phyloP scores from a whole-genome alignment of 306 rosid genomes.

The Cucurbita ficifolia region DNA sequence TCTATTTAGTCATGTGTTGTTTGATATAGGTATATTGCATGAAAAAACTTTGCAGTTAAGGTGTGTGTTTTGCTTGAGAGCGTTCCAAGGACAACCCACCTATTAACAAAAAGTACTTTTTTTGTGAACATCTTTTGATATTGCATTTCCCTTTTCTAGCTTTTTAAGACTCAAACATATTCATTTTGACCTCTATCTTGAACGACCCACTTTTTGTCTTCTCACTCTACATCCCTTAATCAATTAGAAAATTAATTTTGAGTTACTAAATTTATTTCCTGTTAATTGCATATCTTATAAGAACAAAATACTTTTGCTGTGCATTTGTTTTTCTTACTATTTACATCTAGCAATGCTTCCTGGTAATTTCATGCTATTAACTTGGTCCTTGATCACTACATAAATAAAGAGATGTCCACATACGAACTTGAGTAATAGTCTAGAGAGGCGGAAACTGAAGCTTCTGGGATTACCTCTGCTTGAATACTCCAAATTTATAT shows the following conservation, averaged over 20 bases:
- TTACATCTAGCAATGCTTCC: background rate
- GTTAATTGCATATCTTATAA: background rate
- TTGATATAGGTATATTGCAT: conserved; percentile 5
- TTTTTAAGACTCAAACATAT: background rate
- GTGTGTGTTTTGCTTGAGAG: background rate
- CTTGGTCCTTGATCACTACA: background rate
- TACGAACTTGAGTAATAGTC: background rate
- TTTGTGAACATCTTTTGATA: background rate
- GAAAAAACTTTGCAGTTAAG: background rate
- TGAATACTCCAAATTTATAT: background rate
- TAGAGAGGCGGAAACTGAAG: background rate
- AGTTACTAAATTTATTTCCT: background rate
- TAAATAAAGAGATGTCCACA: background rate
- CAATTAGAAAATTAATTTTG: background rate
- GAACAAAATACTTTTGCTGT: background rate
- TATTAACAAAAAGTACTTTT: background rate
- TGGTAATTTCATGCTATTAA: background rate
- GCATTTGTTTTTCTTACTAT: background rate
- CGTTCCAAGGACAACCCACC: background rate
- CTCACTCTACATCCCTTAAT: background rate
- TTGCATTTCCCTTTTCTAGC: background rate
- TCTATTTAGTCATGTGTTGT: background rate
- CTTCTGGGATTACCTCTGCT: background rate
- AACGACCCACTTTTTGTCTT: background rate
- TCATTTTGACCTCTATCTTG: background rate